Base-by-base conservation (phyloP, 1,284 basidiomycete genomes). In the Ustilago shanxiensis region DNA sequence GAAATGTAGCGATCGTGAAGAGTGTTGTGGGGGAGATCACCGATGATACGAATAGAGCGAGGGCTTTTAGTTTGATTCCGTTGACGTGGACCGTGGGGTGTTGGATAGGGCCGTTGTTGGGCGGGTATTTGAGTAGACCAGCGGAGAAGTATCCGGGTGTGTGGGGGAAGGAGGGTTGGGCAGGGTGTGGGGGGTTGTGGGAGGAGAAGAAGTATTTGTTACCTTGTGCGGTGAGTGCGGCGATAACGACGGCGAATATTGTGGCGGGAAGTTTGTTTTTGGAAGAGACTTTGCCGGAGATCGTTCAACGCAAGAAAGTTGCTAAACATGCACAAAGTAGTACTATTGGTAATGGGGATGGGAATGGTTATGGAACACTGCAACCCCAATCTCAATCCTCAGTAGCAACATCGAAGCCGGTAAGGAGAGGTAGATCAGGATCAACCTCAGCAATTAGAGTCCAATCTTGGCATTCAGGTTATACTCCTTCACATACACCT, bases 201-300 rank as follows among this genome's bases (percentile, higher is more conserved):
- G 71, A 60, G 26, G 28, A 33, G n/a, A 69, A 57, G 49, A 78
- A 78, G 18, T 81, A 66, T 57, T 60, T 79, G 52, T 35, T 81
- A 41, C 79, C 79, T 11, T 81, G 79, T 58, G 24, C 54, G 45
- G 61, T 85, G 52, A 79, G 79, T 16, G 79, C 85, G 2, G 45
- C 70, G 2, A 77, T 87, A 29, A 83, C 85, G 4, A 16, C 80
- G 24, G 29, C 61, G 28, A 80, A 66, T 65, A 77, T 86, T 2
- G 11, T 83, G 14, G 33, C 84, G 13, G 84, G 80, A 4, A 55
- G 79, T 16, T 58, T 86, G 37, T 83, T 79, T 41, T 74, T 87
- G 53, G 79, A 86, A 50, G 87, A 87, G 65, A 82, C 80, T 33
- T 57, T 82, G 41, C 79, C 80, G 24, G 54, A 45, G 29, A 74